Evolutionary conservation across 225 moss, liverwort and hornwort species (phyloP), one percentile per base, ranked within the genome.

Genomic region (Ulota crispa): DNA sequence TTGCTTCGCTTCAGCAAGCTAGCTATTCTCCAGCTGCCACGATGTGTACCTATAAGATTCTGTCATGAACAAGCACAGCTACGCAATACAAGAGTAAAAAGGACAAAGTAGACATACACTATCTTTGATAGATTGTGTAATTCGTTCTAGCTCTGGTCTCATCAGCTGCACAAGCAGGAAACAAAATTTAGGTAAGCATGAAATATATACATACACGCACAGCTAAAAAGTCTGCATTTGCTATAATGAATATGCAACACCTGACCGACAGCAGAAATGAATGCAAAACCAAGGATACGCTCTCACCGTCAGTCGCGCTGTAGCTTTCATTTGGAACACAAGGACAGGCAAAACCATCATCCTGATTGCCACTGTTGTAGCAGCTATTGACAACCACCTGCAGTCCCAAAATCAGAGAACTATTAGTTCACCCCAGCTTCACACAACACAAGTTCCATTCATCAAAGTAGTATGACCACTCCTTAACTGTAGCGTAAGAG

Each of bases 331-430:
- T 85, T 99, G 96, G 75, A 93, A 96, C 54, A 99, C 83, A 68
- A 99, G 85, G 6, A 99, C 83, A 21, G 99, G 99, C 84, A 99
- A 91, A 66, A 96, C 93, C 83, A 93, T 79, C 18, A 93, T 80
- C 72, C 99, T 92, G 70, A 99, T 99, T 61, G 91, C 96, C 43
- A 93, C 87, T 27, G 99, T 99, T 68, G 96, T 96, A 32, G 94
- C 99, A 73, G 91, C 99, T 84, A 99, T 99, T 26, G 99, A 94
- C 71, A 90, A 88, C 99, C 99, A 99, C 98, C 95, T 98, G 94
- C 77, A 83, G 66, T 60, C 80, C 64, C 86, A 83, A 77, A 76
- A 19, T 63, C 34, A 41, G 8, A 68, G 3, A 64, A 67, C 39
- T 64, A 45, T 24, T 56, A 55, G 39, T 66, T 32, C 60, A 34